A percentile compares a stretch with the other conserved stretches of the same genome.
phyloP scores from a whole-genome alignment of 2,329 filamentous ascomycete genomes.

The Arachnomyces sp. region DNA sequence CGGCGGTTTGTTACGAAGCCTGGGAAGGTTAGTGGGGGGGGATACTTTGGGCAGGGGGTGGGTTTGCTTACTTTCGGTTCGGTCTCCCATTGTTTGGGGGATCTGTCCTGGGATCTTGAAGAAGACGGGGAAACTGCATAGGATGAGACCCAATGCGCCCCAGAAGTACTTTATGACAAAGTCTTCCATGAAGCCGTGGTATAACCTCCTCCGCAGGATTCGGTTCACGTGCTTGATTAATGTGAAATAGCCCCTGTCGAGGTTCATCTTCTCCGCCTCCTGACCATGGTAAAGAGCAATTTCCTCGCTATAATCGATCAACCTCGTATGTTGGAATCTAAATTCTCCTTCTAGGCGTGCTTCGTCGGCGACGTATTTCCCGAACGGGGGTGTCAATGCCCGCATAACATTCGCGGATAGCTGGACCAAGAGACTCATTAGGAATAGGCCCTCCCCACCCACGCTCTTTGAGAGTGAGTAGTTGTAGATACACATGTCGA shows the following conservation, averaged over 20 bases:
- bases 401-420: slow-evolving; percentile 89
- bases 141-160: slow-evolving; percentile 81
- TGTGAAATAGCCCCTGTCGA: slow-evolving; percentile 98
- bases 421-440: slow-evolving; percentile 91
- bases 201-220: slow-evolving; percentile 80
- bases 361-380: slow-evolving; percentile 95
- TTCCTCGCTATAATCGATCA: slow-evolving; percentile 95
- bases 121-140: slow-evolving; percentile 94
- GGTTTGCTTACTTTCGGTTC: slow-evolving; percentile 47
- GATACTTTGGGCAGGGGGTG: slow-evolving; percentile 1
- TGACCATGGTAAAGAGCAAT: slow-evolving; percentile 87
- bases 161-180: slow-evolving; percentile 99
- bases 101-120: slow-evolving; percentile 74
- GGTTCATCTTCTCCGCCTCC: slow-evolving; percentile 85
- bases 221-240: slow-evolving; percentile 98
- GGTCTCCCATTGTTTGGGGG: slow-evolving; percentile 42
- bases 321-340: slow-evolving; percentile 82
- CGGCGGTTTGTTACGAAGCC: slow-evolving; percentile 89
- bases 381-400: slow-evolving; percentile 87
- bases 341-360: slow-evolving; percentile 92
- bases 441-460: slow-evolving; percentile 89
- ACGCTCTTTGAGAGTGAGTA: slow-evolving; percentile 88
- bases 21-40: slow-evolving; percentile 20
- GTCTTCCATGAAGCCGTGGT: slow-evolving; percentile 99
- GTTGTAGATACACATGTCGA: slow-evolving; percentile 97